Evolutionary conservation across 305 asterid species (phyloP).

Genomic region (Fraxinus dipetala): DNA sequence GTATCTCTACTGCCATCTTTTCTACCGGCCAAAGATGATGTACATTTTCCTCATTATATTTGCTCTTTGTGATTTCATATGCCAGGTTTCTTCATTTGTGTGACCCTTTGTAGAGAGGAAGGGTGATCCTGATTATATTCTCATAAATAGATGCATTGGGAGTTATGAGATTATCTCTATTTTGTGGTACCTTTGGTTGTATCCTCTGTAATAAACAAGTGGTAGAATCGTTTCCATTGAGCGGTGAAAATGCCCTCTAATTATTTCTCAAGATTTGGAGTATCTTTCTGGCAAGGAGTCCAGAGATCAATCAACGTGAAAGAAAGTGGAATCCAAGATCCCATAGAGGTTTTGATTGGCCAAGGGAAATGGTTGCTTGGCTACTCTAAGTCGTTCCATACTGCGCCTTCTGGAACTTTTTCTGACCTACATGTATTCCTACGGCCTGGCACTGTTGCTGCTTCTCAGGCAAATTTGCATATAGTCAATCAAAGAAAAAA

Average conservation of each 20-base stretch:
- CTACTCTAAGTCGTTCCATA: constrained; percentile 37
- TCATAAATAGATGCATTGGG: constrained; percentile 37
- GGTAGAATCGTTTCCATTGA: constrained; percentile 27
- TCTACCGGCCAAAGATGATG: not conserved
- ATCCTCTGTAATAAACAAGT: constrained; percentile 22
- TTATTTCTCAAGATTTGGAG: constrained; percentile 52
- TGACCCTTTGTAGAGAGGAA: constrained; percentile 23
- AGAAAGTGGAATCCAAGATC: constrained; percentile 49
- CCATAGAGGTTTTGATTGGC: constrained; percentile 49
- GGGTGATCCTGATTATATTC: constrained; percentile 19
- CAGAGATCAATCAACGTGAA: constrained; percentile 46
- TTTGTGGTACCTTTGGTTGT: constrained; percentile 35
- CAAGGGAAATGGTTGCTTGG: constrained; percentile 52
- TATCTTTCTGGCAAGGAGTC: constrained; percentile 44
- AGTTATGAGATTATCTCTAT: constrained; percentile 60
- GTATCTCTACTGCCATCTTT: not conserved
- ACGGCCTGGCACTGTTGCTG: constrained; percentile 61
- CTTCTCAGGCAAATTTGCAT: constrained; percentile 64
- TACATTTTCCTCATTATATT: not conserved
- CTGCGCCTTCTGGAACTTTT: constrained; percentile 30
- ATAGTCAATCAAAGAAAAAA: constrained; percentile 52
- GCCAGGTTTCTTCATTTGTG: constrained; percentile 25
- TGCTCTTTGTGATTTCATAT: constrained; percentile 5
- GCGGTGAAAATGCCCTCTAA: constrained; percentile 66
- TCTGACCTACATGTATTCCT: constrained; percentile 49